These are phyloP conservation scores for Zygosaccharomyces bisporus DNA, from an alignment of 805 yeast species.

Conservation along the genomic window DNA sequence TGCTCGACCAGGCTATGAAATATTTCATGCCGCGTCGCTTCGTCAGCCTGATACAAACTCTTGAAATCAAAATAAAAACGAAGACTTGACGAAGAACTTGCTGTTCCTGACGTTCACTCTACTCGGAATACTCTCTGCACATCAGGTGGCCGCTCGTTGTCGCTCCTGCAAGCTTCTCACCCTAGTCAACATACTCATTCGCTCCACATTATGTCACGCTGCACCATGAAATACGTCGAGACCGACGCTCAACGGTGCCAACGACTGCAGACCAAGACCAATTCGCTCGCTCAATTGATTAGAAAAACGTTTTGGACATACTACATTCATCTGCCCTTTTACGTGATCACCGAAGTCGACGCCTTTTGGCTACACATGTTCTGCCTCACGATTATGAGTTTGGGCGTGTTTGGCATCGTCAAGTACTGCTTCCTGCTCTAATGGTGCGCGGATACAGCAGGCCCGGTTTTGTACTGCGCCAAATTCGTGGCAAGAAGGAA, in stretches of 20 bases:
- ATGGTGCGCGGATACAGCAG: not conserved
- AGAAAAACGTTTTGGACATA: constrained; percentile 41
- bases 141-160: not conserved
- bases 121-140: not conserved
- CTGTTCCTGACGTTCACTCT: not conserved
- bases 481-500: not conserved
- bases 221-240: constrained; percentile 14
- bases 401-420: constrained; percentile 39
- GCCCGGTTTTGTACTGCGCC: not conserved
- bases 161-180: not conserved
- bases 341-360: constrained; percentile 42
- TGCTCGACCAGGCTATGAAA: not conserved
- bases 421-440: constrained; percentile 28
- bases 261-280: not conserved
- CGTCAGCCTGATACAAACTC: not conserved
- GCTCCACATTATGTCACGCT: not conserved
- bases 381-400: constrained; percentile 37
- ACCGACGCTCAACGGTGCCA: constrained; percentile 13
- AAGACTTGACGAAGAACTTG: not conserved
- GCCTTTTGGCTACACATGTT: constrained; percentile 40
- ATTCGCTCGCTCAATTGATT: not conserved
- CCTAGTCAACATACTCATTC: not conserved
- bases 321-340: constrained; percentile 44
- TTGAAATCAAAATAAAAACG: not conserved
- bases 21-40: not conserved